Evolutionary conservation across 148 eudicot genomes (phyloP).

Genomic region (Oxyria digyna): DNA sequence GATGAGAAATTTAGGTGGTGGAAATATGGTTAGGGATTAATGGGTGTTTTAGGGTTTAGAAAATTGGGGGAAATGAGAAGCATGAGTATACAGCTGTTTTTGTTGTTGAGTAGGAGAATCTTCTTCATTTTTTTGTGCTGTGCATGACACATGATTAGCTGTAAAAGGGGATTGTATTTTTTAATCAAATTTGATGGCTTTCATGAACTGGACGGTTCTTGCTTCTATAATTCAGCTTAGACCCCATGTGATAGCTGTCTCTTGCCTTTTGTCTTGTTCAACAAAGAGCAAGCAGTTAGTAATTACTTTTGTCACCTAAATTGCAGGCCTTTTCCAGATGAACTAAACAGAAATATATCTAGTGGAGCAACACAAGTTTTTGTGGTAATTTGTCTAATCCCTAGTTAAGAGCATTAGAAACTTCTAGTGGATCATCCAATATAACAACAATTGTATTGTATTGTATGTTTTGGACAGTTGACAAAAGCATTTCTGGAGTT

Average conservation of each 20-base stretch:
- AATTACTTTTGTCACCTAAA: neutral
- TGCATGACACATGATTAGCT: conserved; percentile 5
- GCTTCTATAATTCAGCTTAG: neutral
- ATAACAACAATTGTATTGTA: conserved; percentile 2
- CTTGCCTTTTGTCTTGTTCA: neutral
- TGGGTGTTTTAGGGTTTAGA: neutral
- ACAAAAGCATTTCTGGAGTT: conserved; percentile 20
- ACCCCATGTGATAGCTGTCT: neutral
- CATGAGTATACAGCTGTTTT: conserved; percentile 4
- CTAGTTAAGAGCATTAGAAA: neutral
- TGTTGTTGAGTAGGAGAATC: conserved; percentile 1
- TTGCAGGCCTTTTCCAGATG: conserved; percentile 49
- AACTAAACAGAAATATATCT: conserved; percentile 39
- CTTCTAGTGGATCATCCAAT: no score
- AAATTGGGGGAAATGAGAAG: neutral
- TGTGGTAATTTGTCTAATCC: conserved; percentile 13
- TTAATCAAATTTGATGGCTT: neutral
- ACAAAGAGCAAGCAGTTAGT: no score
- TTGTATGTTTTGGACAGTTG: neutral
- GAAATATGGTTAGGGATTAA: neutral
- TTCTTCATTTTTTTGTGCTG: neutral
- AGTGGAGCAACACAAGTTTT: conserved; percentile 29
- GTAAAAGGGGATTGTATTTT: neutral
- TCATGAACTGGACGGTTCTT: neutral
- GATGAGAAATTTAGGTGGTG: neutral